Evolutionary conservation across 768 basidiomycete genomes (phyloP).

Genomic region (Termitomyces sp.): DNA sequence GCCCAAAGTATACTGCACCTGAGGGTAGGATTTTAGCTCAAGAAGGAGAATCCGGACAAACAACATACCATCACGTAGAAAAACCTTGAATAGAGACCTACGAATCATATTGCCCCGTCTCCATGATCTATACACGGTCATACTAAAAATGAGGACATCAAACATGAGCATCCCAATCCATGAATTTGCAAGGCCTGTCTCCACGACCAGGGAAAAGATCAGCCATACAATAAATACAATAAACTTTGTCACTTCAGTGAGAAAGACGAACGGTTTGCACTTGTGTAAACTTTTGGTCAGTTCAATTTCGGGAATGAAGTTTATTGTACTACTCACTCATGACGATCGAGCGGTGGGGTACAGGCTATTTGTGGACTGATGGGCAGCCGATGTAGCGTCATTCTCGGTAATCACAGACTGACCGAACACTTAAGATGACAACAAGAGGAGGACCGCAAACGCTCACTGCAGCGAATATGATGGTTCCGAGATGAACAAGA

Average conservation of each 20-base stretch:
- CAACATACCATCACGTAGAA: not conserved
- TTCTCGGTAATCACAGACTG: not conserved
- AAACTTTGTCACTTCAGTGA: too few species aligned
- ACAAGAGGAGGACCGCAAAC: not conserved
- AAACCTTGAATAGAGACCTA: not conserved
- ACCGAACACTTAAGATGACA: not conserved
- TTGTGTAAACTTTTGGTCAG: not conserved
- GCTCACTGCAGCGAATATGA: conserved; percentile 12
- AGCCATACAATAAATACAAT: not conserved
- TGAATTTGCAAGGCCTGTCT: conserved; percentile 29
- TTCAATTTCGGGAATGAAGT: not conserved
- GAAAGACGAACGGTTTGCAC: not conserved
- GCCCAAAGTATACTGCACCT: not conserved
- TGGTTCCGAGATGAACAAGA: conserved; percentile 22
- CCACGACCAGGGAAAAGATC: not conserved
- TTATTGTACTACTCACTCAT: not conserved
- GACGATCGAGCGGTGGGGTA: not conserved
- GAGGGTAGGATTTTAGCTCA: not conserved
- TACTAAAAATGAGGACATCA: conserved; percentile 33
- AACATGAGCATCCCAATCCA: conserved; percentile 37
- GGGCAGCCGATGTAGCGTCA: not conserved
- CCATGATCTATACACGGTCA: conserved; percentile 36
- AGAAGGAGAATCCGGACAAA: not conserved
- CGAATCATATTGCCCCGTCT: conserved; percentile 6
- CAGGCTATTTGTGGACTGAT: not conserved